phyloP scores from a whole-genome alignment of 169 alveolate genomes.

The Eimeria zaria region DNA sequence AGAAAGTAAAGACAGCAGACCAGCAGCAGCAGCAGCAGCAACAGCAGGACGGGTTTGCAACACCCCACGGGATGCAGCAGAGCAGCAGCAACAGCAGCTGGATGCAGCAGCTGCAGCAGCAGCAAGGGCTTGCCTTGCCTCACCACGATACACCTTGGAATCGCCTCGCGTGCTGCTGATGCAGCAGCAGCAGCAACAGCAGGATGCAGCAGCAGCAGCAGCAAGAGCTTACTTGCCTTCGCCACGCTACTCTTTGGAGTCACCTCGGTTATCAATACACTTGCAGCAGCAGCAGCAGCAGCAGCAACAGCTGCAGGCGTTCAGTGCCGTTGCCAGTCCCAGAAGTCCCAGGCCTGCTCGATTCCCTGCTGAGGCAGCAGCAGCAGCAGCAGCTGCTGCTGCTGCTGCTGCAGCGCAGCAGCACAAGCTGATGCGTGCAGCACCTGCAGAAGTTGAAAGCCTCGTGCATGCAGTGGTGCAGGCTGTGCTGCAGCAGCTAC shows the following conservation, averaged over 20 bases:
- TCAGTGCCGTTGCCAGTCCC: slow-evolving; percentile 28
- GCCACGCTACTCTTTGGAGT: slow-evolving; percentile 42
- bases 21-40: slow-evolving; percentile 53
- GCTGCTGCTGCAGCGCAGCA: slow-evolving; percentile 76
- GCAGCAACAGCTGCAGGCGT: background rate
- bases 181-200: slow-evolving; percentile 36
- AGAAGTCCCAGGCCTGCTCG: slow-evolving; percentile 61
- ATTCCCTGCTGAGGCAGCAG: slow-evolving; percentile 67
- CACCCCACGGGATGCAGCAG: slow-evolving; percentile 24
- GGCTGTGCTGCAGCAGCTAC: slow-evolving; percentile 71
- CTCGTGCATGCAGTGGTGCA: slow-evolving; percentile 69
- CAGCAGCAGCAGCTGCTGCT: slow-evolving; percentile 66
- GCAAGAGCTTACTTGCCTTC: slow-evolving; percentile 4
- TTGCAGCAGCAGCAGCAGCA: slow-evolving; percentile 44
- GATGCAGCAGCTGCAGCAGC: slow-evolving; percentile 47
- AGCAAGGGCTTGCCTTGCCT: slow-evolving; percentile 31
- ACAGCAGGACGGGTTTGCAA: slow-evolving; percentile 18
- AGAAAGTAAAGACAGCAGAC: background rate
- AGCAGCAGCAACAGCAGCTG: slow-evolving; percentile 33
- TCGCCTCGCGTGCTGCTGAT: slow-evolving; percentile 44
- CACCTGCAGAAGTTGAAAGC: slow-evolving; percentile 54
- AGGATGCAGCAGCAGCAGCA: slow-evolving; percentile 7
- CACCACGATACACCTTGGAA: background rate
- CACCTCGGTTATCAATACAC: background rate
- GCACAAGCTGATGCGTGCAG: slow-evolving; percentile 64